These are phyloP conservation scores for Coemansia sp. DNA, from an alignment of 192 early-diverging fungal species.

Conservation along the genomic window DNA sequence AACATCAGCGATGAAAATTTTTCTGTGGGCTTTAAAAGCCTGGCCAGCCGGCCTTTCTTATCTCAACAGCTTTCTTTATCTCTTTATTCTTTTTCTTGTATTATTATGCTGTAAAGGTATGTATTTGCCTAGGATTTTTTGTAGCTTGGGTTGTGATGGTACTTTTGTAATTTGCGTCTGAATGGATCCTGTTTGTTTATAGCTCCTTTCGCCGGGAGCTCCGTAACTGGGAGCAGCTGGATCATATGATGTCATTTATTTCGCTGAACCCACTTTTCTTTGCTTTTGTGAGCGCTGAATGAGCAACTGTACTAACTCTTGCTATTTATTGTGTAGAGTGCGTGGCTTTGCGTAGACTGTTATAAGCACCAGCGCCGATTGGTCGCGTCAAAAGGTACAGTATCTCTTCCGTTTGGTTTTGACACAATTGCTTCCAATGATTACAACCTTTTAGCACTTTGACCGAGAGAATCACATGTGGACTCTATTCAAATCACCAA, in stretches of 20 bases:
- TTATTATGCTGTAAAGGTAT: slow-evolving; percentile 10
- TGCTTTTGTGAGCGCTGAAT: not conserved
- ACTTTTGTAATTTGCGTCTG: slow-evolving; percentile 57
- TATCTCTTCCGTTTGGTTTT: not conserved
- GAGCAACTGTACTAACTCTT: too few species aligned
- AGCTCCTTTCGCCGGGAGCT: slow-evolving; percentile 53
- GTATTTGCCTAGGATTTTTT: not conserved
- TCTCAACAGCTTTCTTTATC: slow-evolving; percentile 3
- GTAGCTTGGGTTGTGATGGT: slow-evolving; percentile 35
- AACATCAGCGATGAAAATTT: not conserved
- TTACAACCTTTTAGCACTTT: slow-evolving; percentile 8
- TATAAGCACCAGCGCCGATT: too few species aligned
- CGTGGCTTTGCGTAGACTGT: too few species aligned
- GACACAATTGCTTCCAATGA: not conserved
- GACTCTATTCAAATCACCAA: slow-evolving; percentile 8
- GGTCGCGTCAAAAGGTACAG: not conserved
- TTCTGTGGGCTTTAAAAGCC: not conserved
- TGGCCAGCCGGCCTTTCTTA: not conserved
- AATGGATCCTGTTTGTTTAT: slow-evolving; percentile 20
- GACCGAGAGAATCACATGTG: slow-evolving; percentile 3
- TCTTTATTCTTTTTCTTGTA: not conserved
- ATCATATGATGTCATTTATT: slow-evolving; percentile 40
- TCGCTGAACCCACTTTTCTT: slow-evolving; percentile 28
- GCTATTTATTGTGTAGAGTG: too few species aligned
- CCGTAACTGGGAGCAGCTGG: slow-evolving; percentile 16